Percentiles rank a stretch among this genome's conserved stretches.
Conservation (phyloP, 2,329 filamentous ascomycete species). For the Pseudocercospora vitis region DNA sequence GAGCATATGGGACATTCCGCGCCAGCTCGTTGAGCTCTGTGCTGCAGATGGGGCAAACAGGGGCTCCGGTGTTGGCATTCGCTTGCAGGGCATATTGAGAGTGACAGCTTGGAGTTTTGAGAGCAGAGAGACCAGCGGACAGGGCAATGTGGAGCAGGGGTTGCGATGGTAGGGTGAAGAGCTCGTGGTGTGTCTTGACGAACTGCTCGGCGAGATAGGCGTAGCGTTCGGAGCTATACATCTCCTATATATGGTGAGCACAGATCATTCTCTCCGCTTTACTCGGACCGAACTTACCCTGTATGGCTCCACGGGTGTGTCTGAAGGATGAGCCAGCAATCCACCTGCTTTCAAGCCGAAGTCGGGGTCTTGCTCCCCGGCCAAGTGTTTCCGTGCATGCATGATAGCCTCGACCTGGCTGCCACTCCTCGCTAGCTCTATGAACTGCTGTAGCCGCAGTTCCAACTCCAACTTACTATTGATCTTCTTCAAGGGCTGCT, state of each 20-base stretch:
- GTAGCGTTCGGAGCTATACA: constrained; percentile 78
- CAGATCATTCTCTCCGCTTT: no score
- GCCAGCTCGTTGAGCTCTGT: constrained; percentile 93
- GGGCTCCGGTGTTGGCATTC: constrained; percentile 63
- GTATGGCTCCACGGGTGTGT: constrained; percentile 60
- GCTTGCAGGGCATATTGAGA: constrained; percentile 61
- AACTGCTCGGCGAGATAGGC: constrained; percentile 74
- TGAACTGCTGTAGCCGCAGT: constrained; percentile 89
- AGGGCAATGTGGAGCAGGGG: constrained; percentile 89
- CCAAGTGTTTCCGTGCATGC: constrained; percentile 80
- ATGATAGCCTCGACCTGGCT: constrained; percentile 74
- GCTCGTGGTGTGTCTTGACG: constrained; percentile 78
- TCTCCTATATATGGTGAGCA: constrained; percentile 52
- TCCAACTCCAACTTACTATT: constrained; percentile 90
- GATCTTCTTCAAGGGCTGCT: constrained; percentile 85
- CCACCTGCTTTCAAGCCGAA: constrained; percentile 72
- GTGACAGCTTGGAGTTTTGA: constrained; percentile 95
- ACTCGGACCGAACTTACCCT: constrained; percentile 49
- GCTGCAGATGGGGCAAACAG: constrained; percentile 92
- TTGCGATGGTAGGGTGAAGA: constrained; percentile 77
- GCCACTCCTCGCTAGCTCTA: constrained; percentile 77
- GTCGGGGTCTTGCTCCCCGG: constrained; percentile 67
- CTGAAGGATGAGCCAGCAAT: constrained; percentile 71
- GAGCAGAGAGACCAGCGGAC: constrained; percentile 83
- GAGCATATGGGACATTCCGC: constrained; percentile 84